Conservation (phyloP, 2,329 filamentous ascomycete genomes). For the Aspergillus luchuensis region DNA sequence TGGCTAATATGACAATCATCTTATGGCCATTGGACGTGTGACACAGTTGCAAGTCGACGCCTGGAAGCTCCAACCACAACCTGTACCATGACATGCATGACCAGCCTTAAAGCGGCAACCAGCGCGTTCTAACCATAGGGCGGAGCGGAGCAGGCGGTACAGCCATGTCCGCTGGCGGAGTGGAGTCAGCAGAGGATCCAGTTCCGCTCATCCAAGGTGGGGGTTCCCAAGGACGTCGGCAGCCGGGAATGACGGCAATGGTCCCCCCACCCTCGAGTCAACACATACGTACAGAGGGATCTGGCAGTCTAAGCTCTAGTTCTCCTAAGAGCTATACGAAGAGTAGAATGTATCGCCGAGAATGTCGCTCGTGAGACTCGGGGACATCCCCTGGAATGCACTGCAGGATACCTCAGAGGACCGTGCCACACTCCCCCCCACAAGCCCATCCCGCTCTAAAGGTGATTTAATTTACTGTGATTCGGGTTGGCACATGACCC, state of each 20-base stretch:
- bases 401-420: conserved; percentile 3
- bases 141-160: conserved; percentile 34
- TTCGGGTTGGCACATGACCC: conserved; percentile 14
- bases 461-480: not conserved
- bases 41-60: not conserved
- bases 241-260: not conserved
- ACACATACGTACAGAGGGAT: not conserved
- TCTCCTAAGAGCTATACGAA: not conserved
- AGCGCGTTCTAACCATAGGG: conserved; percentile 29
- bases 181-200: conserved; percentile 12
- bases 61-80: not conserved
- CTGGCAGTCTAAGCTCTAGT: not conserved
- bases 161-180: conserved; percentile 18
- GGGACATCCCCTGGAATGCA: not conserved
- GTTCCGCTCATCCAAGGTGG: not conserved
- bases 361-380: not conserved
- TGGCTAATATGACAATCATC: not conserved
- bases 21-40: not conserved
- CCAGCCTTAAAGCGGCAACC: conserved; percentile 33
- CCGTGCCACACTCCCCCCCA: conserved; percentile 10
- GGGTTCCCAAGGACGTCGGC: not conserved
- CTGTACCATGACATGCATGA: not conserved
- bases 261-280: not conserved
- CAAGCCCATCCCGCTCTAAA: not conserved
- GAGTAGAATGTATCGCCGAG: not conserved